These are phyloP conservation scores for Wallemia mellicola DNA, from an alignment of 1,284 basidiomycete species.

Conservation along the genomic window DNA sequence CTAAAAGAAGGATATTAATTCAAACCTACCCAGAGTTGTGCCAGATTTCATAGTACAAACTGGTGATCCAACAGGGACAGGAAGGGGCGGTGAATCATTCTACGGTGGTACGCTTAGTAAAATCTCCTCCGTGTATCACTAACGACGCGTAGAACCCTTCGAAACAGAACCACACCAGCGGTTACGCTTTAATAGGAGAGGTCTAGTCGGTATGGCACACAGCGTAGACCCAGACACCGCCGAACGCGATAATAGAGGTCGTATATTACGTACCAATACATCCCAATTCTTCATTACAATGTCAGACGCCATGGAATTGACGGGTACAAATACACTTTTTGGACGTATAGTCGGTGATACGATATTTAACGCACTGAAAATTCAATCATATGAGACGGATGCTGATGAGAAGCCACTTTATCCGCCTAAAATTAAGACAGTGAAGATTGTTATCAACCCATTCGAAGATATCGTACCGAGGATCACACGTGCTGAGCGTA, in stretches of 20 bases:
- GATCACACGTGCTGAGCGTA: slow-evolving; percentile 75
- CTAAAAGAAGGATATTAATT: too few relatives aligned
- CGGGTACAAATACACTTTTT: slow-evolving; percentile 12
- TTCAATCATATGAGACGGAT: slow-evolving; percentile 62
- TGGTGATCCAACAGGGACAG: slow-evolving; percentile 78
- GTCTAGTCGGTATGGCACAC: slow-evolving; percentile 62
- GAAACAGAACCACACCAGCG: slow-evolving; percentile 82
- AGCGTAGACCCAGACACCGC: background rate
- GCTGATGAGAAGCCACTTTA: slow-evolving; percentile 56
- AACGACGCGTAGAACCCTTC: slow-evolving; percentile 44
- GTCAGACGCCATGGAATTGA: slow-evolving; percentile 21
- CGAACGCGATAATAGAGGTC: background rate
- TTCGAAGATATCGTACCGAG: slow-evolving; percentile 81
- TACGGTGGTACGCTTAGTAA: slow-evolving; percentile 31
- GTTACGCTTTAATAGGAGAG: slow-evolving; percentile 50
- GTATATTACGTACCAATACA: slow-evolving; percentile 32
- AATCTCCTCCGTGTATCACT: too few relatives aligned
- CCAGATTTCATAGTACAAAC: slow-evolving; percentile 76
- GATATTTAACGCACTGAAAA: slow-evolving; percentile 62
- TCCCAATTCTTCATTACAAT: slow-evolving; percentile 78
- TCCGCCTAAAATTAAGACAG: slow-evolving; percentile 58
- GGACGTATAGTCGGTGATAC: slow-evolving; percentile 33
- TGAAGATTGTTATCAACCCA: slow-evolving; percentile 67
- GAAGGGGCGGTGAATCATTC: slow-evolving; percentile 65
- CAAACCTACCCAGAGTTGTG: too few relatives aligned